Evolutionary conservation across 768 basidiomycete genomes (phyloP).

Genomic region (Phanerochaete carnosa): DNA sequence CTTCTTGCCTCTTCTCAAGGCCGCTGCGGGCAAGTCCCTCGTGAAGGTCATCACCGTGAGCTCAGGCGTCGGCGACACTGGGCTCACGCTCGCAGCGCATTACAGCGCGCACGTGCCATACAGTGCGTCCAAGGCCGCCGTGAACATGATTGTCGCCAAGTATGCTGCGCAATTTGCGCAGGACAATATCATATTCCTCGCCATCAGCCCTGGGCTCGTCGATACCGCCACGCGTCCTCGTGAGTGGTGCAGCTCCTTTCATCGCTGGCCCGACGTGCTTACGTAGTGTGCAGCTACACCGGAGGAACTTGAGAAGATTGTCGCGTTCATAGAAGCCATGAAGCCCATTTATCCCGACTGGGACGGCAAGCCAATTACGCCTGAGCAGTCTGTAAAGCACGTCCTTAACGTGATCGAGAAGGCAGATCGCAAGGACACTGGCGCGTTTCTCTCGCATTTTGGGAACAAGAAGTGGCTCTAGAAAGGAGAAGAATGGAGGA

Average conservation of each 20-base stretch:
- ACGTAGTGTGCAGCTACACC: slow-evolving; percentile 5
- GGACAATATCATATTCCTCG: slow-evolving; percentile 35
- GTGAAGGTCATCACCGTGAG: slow-evolving; percentile 32
- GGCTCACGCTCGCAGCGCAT: slow-evolving; percentile 18
- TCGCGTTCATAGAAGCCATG: slow-evolving; percentile 3
- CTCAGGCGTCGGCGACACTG: slow-evolving; percentile 28
- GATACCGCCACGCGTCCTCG: slow-evolving; percentile 22
- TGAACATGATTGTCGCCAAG: slow-evolving; percentile 35
- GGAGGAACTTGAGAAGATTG: slow-evolving; percentile 9
- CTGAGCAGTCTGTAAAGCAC: slow-evolving; percentile 14
- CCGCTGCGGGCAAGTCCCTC: slow-evolving; percentile 23
- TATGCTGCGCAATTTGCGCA: slow-evolving; percentile 29
- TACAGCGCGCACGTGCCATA: slow-evolving; percentile 22
- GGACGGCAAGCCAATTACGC: slow-evolving; percentile 14
- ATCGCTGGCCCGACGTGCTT: not conserved
- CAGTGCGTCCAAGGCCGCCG: slow-evolving; percentile 34
- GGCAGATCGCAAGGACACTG: slow-evolving; percentile 14
- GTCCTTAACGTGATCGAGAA: slow-evolving; percentile 15
- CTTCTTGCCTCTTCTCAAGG: slow-evolving; percentile 37
- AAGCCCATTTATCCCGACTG: slow-evolving; percentile 15
- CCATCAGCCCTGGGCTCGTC: slow-evolving; percentile 36
- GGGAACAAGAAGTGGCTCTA: slow-evolving; percentile 24
- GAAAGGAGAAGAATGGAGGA: no score
- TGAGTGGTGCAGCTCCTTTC: not conserved
- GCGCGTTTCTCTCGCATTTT: slow-evolving; percentile 23